Base-by-base conservation (phyloP, 495 filamentous ascomycete species). In the Hypoxylon rickii region DNA sequence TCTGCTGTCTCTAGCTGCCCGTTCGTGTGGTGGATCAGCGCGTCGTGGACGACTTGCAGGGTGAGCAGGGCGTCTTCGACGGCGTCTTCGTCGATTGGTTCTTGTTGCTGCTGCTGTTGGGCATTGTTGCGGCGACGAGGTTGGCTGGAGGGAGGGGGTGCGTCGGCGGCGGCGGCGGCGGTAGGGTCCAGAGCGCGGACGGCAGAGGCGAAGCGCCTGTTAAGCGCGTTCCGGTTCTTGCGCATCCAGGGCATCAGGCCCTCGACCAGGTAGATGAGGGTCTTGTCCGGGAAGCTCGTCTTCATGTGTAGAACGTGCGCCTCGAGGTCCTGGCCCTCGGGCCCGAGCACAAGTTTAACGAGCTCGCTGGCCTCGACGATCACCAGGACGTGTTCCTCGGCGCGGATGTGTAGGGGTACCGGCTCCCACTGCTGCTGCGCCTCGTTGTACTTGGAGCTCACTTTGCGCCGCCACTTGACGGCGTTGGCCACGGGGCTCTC, bases 221-320 rank as follows among this genome's bases (percentile, higher is more conserved):
- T 90, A 21, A 83, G 77, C 3, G 81, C 70, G 55, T 80, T 88
- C 18, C 76, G 76, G 67, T 87, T 92, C 62, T 87, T 90, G 50
- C 86, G 80, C 71, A 89, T 83, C 79, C 84, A 88, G 3, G 70
- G 53, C 0, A 60, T 73, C 0, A 96, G 74, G 1, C 89, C 89
- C 64, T 96, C 88, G 34, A 96, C 84, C 3, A 96, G 70, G 67
- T 90, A 93, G 18, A 96, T 86, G 7, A 83, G 67, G 52, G 78
- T 82, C 55, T 79, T 73, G 17, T 61, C 55, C 3, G 76, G 66
- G 58, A 87, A 85, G 34, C 76, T 70, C 13, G 60, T 69, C 65
- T 84, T 83, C 46, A 90, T 70, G 15, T 67, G 72, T 1, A 73
- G 52, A 8, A 89, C 77, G 66, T 92, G 86, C 1, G 72, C 45